Base-by-base conservation (phyloP, 495 filamentous ascomycete genomes). In the Haplographium delicatum region DNA sequence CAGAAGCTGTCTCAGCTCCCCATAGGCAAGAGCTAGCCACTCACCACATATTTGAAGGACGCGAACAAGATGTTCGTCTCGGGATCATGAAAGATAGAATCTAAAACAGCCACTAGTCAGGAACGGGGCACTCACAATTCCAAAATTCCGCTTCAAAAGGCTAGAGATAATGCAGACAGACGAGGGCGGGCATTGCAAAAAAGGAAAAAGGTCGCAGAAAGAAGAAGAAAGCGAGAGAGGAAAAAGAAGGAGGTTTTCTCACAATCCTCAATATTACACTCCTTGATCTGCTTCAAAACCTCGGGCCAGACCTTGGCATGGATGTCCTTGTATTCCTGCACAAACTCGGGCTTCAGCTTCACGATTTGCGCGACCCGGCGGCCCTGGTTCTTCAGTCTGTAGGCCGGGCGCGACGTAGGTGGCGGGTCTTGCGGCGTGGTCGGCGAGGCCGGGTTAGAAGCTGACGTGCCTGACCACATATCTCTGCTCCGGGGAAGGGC, bases 301-400 rank as follows among this genome's bases (percentile, higher is more conserved):
- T 85, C 82, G 1, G 84, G 85, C 85, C 85, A 89, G 0, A 86
- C 84, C 9, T 74, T 72, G 2, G 78, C 78, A 53, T 89, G 86
- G 47, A 79, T 79, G 65, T 84, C 72, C 59, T 87, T 89, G 66
- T 89, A 89, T 40, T 76, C 73, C 16, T 72, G 72, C 11, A 81
- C 63, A 38, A 65, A 78, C 35, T 81, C 78, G 22, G 80, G 76
- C 63, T 85, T 85, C 30, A 91, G 73, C 58, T 81, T 81, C 51
- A 89, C 72, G 47, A 85, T 81, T 63, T 89, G 86, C 7, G 74
- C 81, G 54, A 84, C 71, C 24, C 82, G 76, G 25, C 73, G 74
- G 44, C 68, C 70, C 1, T 69, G 62, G 48, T 71, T 61, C 59
- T 66, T 67, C 7, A 64, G 33, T 15, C 51, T 48, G 35, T 57